Evolutionary conservation across 208 protist species (phyloP).

Genomic region (Leishmania tarentolae): DNA sequence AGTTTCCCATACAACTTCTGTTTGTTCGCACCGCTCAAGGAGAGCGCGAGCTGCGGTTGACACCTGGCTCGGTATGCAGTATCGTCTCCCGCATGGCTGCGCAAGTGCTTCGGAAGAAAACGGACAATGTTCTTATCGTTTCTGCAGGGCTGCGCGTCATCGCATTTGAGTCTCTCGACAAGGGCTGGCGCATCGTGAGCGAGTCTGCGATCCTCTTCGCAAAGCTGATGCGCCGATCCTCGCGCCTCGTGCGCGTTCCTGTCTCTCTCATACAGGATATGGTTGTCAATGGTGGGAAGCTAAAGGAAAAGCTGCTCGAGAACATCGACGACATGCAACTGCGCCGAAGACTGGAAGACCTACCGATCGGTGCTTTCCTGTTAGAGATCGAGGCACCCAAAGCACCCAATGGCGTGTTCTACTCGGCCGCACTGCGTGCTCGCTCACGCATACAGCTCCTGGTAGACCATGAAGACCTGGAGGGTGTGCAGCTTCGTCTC

Average conservation of each 20-base stretch:
- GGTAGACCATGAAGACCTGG: conserved; percentile 84
- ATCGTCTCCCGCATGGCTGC: conserved; percentile 62
- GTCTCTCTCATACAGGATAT: conserved; percentile 58
- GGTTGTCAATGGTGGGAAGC: conserved; percentile 51
- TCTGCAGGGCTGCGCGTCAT: conserved; percentile 80
- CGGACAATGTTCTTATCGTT: conserved; percentile 67
- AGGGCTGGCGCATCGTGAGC: conserved; percentile 76
- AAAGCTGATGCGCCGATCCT: conserved; percentile 57
- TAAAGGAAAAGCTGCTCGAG: conserved; percentile 64
- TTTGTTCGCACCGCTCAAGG: conserved; percentile 72
- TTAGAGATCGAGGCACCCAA: conserved; percentile 48
- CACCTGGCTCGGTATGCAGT: conserved; percentile 54
- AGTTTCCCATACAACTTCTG: conserved; percentile 64
- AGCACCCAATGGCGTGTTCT: conserved; percentile 48
- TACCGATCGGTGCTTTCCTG: conserved; percentile 67
- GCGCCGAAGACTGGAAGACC: conserved; percentile 37
- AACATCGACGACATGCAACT: conserved; percentile 57
- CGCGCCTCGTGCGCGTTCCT: conserved; percentile 57
- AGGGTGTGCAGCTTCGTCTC: conserved; percentile 74
- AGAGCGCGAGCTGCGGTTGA: conserved; percentile 61
- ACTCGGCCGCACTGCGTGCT: conserved; percentile 68
- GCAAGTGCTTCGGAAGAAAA: conserved; percentile 63
- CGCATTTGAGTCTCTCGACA: conserved; percentile 67
- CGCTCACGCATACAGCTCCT: conserved; percentile 72
- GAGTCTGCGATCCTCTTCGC: conserved; percentile 76